Base-by-base conservation (phyloP, 495 filamentous ascomycete genomes). In the Hypoxylon cercidicola region DNA sequence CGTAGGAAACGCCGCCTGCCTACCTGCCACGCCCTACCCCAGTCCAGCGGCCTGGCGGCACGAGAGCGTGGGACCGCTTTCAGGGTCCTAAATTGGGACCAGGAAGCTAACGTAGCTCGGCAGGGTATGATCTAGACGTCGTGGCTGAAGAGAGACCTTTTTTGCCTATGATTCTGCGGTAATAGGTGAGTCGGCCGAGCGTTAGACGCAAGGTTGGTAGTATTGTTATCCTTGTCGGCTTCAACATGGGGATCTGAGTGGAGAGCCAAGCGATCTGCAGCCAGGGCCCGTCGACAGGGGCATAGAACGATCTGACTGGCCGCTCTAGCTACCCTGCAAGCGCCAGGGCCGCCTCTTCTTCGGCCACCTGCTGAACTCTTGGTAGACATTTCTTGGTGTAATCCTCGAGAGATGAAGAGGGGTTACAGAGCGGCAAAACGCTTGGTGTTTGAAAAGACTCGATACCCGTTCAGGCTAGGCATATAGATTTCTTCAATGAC, bases 211-310 rank as follows among this genome's bases (percentile, higher is more conserved):
- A 54, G 57, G 44, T 41, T 41, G 60, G 55, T 68, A 39, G 60
- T 23, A 68, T 64, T 56, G 55, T 46, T 35, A 68, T 55, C 65
- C 65, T 49, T 68, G 65, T 48, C 50, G 32, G 49, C 60, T 32
- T 50, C 20, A 51, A 40, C 65, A 68, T 63, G 65, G 65, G 60
- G 23, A 23, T 64, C 60, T 68, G 55, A 41, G 60, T 68, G 65
- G 65, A 63, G 55, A 64, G 65, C 60, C 60, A 68, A 68, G 65
- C 65, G 65, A 68, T 68, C 65, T 64, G 65, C 60, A 64, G 65
- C 65, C 56, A 64, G 65, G 60, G 56, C 45, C 59, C 51, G 65
- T 55, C 3, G 25, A 41, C 65, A 68, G 50, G 65, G 65, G 11
- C 35, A 6, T 32, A 34, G 43, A 63, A 46, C 54, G 13, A 68